A percentile compares a stretch with the other conserved stretches of the same genome.
Conservation (phyloP, 2,329 filamentous ascomycete species). For the Chaetomiaceae sp. region DNA sequence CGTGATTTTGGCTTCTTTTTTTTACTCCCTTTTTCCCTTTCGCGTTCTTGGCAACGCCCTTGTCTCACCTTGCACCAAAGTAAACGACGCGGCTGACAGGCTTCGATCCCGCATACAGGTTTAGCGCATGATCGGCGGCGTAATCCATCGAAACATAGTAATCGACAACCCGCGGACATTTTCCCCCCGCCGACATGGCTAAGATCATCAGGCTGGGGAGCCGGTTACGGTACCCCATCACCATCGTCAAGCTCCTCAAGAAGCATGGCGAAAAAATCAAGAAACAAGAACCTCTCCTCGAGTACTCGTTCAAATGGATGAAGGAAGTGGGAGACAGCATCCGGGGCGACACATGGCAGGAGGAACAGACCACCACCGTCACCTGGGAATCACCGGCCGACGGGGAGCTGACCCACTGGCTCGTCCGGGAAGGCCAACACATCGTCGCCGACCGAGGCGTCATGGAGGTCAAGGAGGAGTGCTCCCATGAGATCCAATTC, state of each 20-base stretch:
- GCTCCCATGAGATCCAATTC: conserved; percentile 86
- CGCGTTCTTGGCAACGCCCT: too few relatives aligned
- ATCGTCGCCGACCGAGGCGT: conserved; percentile 54
- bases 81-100: conserved; percentile 5
- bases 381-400: conserved; percentile 81
- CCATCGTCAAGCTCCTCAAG: conserved; percentile 79
- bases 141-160: neutral
- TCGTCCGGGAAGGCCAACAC: conserved; percentile 61
- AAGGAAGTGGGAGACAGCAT: conserved; percentile 67
- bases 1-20: too few relatives aligned
- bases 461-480: conserved; percentile 83
- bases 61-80: neutral
- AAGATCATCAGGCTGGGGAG: conserved; percentile 26
- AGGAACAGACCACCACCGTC: conserved; percentile 64
- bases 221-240: conserved; percentile 69
- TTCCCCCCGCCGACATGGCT: conserved; percentile 17
- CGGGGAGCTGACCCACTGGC: conserved; percentile 73
- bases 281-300: conserved; percentile 72
- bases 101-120: neutral
- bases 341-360: conserved; percentile 56
- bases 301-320: conserved; percentile 80
- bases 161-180: neutral
- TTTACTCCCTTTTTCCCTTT: too few relatives aligned
- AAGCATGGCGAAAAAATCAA: conserved; percentile 67
- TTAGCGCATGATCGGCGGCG: neutral